Percentiles rank a stretch among this genome's conserved stretches.
phyloP scores from a whole-genome alignment of 176 grass and related monocot genomes.

The Typha latifolia region DNA sequence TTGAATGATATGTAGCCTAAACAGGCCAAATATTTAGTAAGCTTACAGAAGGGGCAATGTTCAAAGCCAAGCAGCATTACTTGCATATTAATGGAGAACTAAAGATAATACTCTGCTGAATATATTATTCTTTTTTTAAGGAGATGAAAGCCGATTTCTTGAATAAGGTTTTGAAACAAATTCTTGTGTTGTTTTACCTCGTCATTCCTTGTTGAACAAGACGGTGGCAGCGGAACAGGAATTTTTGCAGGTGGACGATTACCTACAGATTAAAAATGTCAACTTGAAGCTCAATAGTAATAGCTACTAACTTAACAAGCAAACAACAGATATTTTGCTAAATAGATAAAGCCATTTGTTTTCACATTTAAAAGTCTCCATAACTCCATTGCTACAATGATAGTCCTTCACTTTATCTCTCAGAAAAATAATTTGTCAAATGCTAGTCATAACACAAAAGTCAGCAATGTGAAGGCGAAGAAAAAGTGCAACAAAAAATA shows the following conservation, averaged over 20 bases:
- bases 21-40: background rate
- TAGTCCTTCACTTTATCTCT: background rate
- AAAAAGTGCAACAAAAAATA: background rate
- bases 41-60: background rate
- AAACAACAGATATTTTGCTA: background rate
- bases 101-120: background rate
- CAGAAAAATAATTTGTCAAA: background rate
- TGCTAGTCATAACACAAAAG: background rate
- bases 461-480: background rate
- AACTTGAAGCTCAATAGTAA: background rate
- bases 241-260: slow-evolving; percentile 76
- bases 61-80: background rate
- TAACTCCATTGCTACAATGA: background rate
- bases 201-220: slow-evolving; percentile 55
- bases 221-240: slow-evolving; percentile 69
- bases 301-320: background rate
- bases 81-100: background rate
- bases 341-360: background rate
- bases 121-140: background rate
- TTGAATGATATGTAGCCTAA: background rate
- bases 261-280: slow-evolving; percentile 44
- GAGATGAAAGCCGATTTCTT: background rate
- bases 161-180: background rate
- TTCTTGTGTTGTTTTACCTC: slow-evolving; percentile 34
- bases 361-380: background rate